phyloP scores from a whole-genome alignment of 306 rosid species.

The Sicyos baderoa region DNA sequence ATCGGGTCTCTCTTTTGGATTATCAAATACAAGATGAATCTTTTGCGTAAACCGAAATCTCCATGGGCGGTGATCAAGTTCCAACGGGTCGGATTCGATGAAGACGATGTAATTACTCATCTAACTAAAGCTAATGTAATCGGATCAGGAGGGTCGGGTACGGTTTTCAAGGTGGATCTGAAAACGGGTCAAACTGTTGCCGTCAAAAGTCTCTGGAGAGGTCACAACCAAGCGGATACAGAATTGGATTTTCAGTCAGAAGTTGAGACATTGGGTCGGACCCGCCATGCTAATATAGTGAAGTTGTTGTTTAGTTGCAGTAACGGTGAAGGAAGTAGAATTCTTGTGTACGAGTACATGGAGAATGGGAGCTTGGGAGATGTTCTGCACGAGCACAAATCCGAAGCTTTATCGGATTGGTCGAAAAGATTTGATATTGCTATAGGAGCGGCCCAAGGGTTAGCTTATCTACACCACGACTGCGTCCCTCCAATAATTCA shows the following conservation, averaged over 20 bases:
- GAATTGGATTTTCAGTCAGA: constrained; percentile 53
- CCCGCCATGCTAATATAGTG: constrained; percentile 72
- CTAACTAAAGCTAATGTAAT: constrained; percentile 43
- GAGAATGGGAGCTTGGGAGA: constrained; percentile 76
- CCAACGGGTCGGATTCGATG: constrained; percentile 47
- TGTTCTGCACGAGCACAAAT: constrained; percentile 43
- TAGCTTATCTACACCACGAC: constrained; percentile 76
- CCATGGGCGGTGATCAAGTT: constrained; percentile 39
- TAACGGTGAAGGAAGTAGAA: constrained; percentile 34
- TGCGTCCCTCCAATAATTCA: constrained; percentile 61
- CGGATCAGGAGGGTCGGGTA: constrained; percentile 68
- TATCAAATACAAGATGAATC: constrained; percentile 23
- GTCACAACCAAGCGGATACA: constrained; percentile 21
- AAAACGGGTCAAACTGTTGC: constrained; percentile 61
- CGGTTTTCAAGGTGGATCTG: constrained; percentile 45
- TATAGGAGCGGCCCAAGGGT: constrained; percentile 57
- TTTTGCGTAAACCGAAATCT: constrained; percentile 29
- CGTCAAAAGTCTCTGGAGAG: constrained; percentile 58
- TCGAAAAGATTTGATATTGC: constrained; percentile 40
- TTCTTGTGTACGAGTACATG: constrained; percentile 69
- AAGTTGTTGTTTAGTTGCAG: constrained; percentile 62
- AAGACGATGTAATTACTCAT: constrained; percentile 45
- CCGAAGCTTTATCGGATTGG: constrained; percentile 40
- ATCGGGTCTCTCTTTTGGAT: constrained; percentile 39
- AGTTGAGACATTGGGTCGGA: constrained; percentile 59